Evolutionary conservation across 257 asterid genomes (phyloP).

Genomic region (Penstemon barbatus): DNA sequence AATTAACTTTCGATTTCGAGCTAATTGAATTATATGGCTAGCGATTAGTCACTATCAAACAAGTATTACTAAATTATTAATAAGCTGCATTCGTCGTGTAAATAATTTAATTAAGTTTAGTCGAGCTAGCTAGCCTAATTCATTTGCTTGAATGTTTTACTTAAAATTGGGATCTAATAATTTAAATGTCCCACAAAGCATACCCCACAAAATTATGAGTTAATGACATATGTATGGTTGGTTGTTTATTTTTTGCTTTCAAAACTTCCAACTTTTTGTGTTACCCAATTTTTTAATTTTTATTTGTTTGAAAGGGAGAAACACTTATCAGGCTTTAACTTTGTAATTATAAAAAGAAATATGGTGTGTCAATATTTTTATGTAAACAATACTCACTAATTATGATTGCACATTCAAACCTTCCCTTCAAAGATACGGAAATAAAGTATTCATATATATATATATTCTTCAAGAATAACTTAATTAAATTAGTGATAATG

Average conservation of each 20-base stretch:
- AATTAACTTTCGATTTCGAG: too few species aligned
- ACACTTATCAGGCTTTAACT: constrained; percentile 7
- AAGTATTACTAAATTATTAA: too few species aligned
- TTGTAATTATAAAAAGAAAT: neutral
- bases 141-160: constrained; percentile 2
- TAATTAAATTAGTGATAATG: constrained; percentile 26
- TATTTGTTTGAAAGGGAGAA: constrained; percentile 15
- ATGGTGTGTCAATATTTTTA: neutral
- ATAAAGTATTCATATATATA: constrained; percentile 31
- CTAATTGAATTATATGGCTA: too few species aligned
- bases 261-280: constrained; percentile 14
- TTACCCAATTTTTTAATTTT: neutral
- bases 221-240: constrained; percentile 13
- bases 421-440: constrained; percentile 43
- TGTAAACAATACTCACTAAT: constrained; percentile 24
- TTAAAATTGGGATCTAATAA: constrained; percentile 27
- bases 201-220: constrained; percentile 20
- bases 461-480: constrained; percentile 28
- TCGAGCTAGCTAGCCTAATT: too few species aligned
- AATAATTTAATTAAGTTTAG: too few species aligned
- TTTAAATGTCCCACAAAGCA: constrained; percentile 23
- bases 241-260: constrained; percentile 7
- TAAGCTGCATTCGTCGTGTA: too few species aligned
- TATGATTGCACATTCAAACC: constrained; percentile 28
- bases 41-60: too few species aligned